phyloP scores from a whole-genome alignment of 202 grass and related monocot genomes.

The Schoenoplectus triqueter region DNA sequence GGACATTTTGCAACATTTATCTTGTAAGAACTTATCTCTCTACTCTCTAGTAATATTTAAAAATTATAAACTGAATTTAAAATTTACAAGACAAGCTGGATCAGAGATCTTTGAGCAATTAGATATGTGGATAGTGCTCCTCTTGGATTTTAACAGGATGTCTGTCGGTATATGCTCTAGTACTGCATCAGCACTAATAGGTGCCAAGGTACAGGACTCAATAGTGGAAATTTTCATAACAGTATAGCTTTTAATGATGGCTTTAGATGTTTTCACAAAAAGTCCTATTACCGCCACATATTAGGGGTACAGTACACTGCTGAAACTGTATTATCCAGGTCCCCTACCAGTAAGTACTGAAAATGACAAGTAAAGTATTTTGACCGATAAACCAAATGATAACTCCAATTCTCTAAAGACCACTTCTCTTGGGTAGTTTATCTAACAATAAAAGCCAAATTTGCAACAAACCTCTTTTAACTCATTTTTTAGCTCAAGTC shows the following conservation, averaged over 20 bases:
- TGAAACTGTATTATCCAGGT: constrained; percentile 15
- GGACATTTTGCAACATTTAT: constrained; percentile 23
- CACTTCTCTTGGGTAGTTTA: constrained; percentile 15
- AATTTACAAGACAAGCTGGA: background rate
- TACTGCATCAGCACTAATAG: background rate
- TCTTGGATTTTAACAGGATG: background rate
- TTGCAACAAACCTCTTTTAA: constrained; percentile 70
- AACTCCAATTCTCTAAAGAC: background rate
- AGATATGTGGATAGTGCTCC: background rate
- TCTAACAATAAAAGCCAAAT: background rate
- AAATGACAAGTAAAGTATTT: background rate
- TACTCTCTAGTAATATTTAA: background rate
- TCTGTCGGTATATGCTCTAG: background rate
- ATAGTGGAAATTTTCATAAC: background rate
- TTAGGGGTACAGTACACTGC: background rate
- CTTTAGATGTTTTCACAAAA: background rate
- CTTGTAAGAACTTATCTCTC: background rate
- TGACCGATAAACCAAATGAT: background rate
- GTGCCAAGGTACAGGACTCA: background rate
- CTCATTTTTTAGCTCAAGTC: constrained; percentile 86
- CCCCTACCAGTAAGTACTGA: constrained; percentile 1
- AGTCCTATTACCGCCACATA: background rate
- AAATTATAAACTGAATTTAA: background rate
- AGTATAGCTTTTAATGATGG: background rate
- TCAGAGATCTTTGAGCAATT: background rate